Evolutionary conservation across 192 early-diverging fungal species (phyloP), one percentile per base, ranked within the genome.

Genomic region (Linderina pennispora): DNA sequence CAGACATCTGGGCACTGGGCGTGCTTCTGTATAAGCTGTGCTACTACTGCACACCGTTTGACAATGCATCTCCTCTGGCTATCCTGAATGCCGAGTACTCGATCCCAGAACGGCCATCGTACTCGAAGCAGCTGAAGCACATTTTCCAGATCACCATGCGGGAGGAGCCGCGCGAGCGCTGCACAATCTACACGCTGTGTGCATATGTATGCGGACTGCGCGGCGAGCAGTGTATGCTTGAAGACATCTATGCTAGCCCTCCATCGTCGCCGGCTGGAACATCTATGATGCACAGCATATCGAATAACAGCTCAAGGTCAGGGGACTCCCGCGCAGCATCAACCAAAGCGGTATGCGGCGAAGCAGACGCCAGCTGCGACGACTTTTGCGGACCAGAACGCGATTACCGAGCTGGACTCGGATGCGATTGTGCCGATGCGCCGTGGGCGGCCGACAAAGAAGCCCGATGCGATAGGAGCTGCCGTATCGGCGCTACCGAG

Each of bases 1-100:
- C 89, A 21, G 79, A 82, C 40, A 77, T 77, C 24, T 81, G 78
- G 90, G 93, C 95, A 5, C 73, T 98, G 31, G 95, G 95, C 15
- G 89, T 98, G 26, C 70, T 98, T 20, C 58, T 98, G 16, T 98
- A 94, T 75, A 98, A 98, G 62, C 76, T 96, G 21, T 96, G 93
- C 67, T 98, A 87, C 62, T 92, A 89, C 67, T 84, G 81, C 5
- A 97, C 95, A 5, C 95, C 95, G 1, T 98, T 98, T 58, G 95
- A 98, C 58, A 85, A 95, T 20, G 75, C 78, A 32, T 89, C 90
- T 8, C 83, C 83, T 31, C 57, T 92, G 31, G 90, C 91, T 8
- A 95, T 95, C 25, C 58, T 98, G 32, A 95, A 94, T 49, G 88
- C 80, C 13, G 78, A 84, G 23, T 96, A 91, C 56, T 74, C 74